Conservation (phyloP, 1,284 basidiomycete genomes). For the Ustilago trichophora region DNA sequence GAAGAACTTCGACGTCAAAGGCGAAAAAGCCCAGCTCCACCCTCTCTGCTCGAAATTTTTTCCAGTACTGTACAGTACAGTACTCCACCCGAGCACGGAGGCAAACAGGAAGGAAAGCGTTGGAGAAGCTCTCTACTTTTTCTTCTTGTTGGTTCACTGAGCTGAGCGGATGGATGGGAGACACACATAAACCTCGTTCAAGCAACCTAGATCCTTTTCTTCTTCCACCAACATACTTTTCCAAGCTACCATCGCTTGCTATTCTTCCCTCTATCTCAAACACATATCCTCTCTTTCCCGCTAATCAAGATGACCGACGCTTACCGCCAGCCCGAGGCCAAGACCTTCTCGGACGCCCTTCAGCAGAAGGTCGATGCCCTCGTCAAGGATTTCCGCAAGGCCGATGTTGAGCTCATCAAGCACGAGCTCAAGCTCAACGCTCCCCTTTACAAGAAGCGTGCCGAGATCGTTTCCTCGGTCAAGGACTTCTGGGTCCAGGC, state of each 20-base stretch:
- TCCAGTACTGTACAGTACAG: background rate
- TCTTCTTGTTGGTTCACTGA: background rate
- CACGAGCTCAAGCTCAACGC: slow-evolving; percentile 54
- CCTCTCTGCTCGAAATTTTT: slow-evolving; percentile 2
- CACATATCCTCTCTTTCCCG: background rate
- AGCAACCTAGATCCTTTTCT: background rate
- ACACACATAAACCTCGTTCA: background rate
- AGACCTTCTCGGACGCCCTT: slow-evolving; percentile 39
- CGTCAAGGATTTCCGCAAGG: slow-evolving; percentile 52
- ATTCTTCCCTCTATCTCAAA: too few relatives aligned
- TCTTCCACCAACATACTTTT: background rate
- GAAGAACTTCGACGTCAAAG: slow-evolving; percentile 40
- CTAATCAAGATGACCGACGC: slow-evolving; percentile 25
- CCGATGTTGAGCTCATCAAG: slow-evolving; percentile 57
- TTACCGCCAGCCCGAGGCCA: slow-evolving; percentile 43
- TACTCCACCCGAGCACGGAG: too few relatives aligned
- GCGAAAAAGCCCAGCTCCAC: slow-evolving; percentile 4
- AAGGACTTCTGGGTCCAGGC: slow-evolving; percentile 63
- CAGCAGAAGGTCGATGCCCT: slow-evolving; percentile 50
- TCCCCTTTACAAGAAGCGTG: slow-evolving; percentile 61
- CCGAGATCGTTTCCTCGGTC: slow-evolving; percentile 52
- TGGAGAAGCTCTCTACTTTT: too few relatives aligned
- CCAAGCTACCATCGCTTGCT: too few relatives aligned
- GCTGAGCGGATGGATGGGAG: slow-evolving; percentile 5
- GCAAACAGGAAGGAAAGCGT: too few relatives aligned